Evolutionary conservation across 176 grass and related monocot species (phyloP), one percentile per base, ranked within the genome.

Genomic region (Phragmites australis): DNA sequence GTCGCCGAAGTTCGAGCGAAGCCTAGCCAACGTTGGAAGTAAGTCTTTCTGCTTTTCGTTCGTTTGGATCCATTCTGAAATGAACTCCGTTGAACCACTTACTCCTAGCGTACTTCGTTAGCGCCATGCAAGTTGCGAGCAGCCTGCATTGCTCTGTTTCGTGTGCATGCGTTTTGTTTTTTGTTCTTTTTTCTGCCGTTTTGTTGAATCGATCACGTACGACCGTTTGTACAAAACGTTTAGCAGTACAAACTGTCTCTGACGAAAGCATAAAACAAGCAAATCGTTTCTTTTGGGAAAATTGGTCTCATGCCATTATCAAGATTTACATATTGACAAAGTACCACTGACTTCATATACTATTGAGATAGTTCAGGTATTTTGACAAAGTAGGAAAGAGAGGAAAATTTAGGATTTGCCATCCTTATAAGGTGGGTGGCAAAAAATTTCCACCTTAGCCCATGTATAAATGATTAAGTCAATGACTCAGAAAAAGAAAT

Each of bases 21-120:
- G 53, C 77, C 30, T 97, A 8, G 67, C 83, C 39, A 82, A 68
- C 57, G 79, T 93, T 16, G 83, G 65, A 84, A 97, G 93, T 97
- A 93, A 82, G 90, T 45, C 13, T 22, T 25, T 47, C 2, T 53
- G 40, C 59, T 43, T 70, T 65, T 22, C 43, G 1, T 65, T 22
- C 43, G 1, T 55, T 2, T 70, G 45, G 25, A 34, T 75, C 74
- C 76, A 13, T 22, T 70, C 37, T 12, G 15, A 70, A 81, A 43
- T 23, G 70, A 81, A 31, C 58, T 60, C 8, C 26, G 34, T 71
- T 81, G 76, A 80, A 51, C 52, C 23, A 1, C 31, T 22, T 41
- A 23, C 71, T 25, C 3, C 40, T 43, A n/a, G n/a, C n/a, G n/a
- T n/a, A 8, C 62, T 11, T 37, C 51, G 41, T 48, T 74, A 51